Percentiles rank a stretch among this genome's conserved stretches.
phyloP scores from a whole-genome alignment of 1,139 yeast genomes.

The Lodderomyces elongisporus region DNA sequence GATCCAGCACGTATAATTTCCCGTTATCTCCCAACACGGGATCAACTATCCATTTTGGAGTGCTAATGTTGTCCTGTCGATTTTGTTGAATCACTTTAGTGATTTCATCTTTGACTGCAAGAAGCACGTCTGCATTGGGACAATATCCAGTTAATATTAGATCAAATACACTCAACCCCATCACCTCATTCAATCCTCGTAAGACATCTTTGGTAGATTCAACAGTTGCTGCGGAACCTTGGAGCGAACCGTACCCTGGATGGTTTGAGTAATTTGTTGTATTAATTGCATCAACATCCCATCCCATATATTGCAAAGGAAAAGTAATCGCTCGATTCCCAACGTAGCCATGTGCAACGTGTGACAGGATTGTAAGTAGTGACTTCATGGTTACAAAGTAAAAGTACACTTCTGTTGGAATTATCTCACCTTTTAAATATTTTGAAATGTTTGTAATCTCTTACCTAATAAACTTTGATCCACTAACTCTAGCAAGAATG shows the following conservation, averaged over 20 bases:
- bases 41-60: slow-evolving; percentile 32
- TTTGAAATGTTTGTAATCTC: too few relatives aligned
- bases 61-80: slow-evolving; percentile 4
- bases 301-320: slow-evolving; percentile 40
- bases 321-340: slow-evolving; percentile 40
- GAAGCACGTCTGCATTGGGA: slow-evolving; percentile 52
- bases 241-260: slow-evolving; percentile 40
- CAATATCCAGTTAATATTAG: slow-evolving; percentile 71
- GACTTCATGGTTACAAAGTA: slow-evolving; percentile 7
- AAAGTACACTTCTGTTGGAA: too few relatives aligned
- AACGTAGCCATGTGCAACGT: slow-evolving; percentile 45
- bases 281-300: slow-evolving; percentile 41
- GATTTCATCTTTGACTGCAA: slow-evolving; percentile 41
- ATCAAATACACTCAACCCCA: slow-evolving; percentile 38
- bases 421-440: too few relatives aligned
- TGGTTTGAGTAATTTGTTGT: slow-evolving; percentile 42
- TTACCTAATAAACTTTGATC: too few relatives aligned
- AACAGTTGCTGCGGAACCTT: slow-evolving; percentile 20
- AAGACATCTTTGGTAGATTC: slow-evolving; percentile 19
- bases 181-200: slow-evolving; percentile 21
- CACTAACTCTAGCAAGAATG: too few relatives aligned
- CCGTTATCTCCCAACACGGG: slow-evolving; percentile 42
- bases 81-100: slow-evolving; percentile 1
- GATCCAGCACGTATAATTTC: slow-evolving; percentile 30
- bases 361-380: slow-evolving; percentile 38